Base-by-base conservation (phyloP, 805 yeast species). In the Wickerhamomyces hampshirensis region DNA sequence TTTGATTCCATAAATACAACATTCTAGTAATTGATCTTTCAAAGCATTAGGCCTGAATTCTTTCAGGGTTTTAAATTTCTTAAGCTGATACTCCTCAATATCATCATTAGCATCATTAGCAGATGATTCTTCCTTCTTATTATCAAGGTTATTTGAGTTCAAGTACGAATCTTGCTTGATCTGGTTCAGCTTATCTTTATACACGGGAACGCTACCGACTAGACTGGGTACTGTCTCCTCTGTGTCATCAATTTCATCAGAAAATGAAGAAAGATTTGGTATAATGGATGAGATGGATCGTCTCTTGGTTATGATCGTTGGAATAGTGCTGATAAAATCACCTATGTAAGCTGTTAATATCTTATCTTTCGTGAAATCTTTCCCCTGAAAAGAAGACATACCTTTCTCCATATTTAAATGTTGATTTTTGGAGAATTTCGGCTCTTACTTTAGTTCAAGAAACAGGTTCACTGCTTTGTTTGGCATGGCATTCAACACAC, bases 1-100 rank as follows among this genome's bases (percentile, higher is more conserved):
- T 6, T 64, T 66, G 35, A 70, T 58, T 27, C 60, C 60, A 17
- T 53, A 48, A 10, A 69, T 41, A 5, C 59, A 45, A 5, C 66
- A 36, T 37, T 70, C 71, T 24, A 65, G 58, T 29, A 58, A 51
- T 27, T 65, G 49, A 28, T 57, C 64, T 2, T 38, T 34, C 28
- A 40, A 19, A 1, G 27, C 30, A 15, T 23, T 36, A 0, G 72
- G 70, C 4, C 35, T 39, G 24, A 69, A 58, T 4, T 34, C 31
- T 5, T 50, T 50, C 11, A 68, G 50, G 2, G 53, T 60, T 5
- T 57, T 28, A 29, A 30, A 42, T 5, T 42, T 35, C 6, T 24
- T 10, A 1, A 42, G 17, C 10, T 26, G 28, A 31, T 51, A 47
- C 8, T 34, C 43, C 4, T 28, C 26, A 4, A 18, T 14, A 5